Percentiles rank a stretch among this genome's conserved stretches.
Conservation (phyloP, 495 filamentous ascomycete genomes). For the Penicillium canariense region DNA sequence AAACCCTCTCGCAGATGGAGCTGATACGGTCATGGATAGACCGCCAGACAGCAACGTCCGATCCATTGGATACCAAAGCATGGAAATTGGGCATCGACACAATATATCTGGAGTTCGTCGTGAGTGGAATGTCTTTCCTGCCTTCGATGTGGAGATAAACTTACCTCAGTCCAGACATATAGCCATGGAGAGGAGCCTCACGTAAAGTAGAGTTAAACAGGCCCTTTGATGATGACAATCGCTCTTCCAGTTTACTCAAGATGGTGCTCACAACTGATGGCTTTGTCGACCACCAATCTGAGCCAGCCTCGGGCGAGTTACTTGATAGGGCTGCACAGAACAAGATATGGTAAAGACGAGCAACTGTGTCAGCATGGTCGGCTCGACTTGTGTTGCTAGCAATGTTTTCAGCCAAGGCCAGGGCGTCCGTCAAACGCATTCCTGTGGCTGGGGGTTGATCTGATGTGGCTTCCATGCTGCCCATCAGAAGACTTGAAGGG, state of each 20-base stretch:
- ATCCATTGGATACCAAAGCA: conserved; percentile 23
- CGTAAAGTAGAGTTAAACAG: conserved; percentile 60
- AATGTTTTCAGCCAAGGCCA: conserved; percentile 40
- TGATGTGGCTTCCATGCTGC: conserved; percentile 5
- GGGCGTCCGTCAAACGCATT: conserved; percentile 29
- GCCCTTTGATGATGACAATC: conserved; percentile 52
- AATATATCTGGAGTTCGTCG: conserved; percentile 38
- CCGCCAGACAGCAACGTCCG: conserved; percentile 28
- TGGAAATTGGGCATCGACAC: conserved; percentile 40
- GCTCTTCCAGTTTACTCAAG: conserved; percentile 52
- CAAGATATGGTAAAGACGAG: conserved; percentile 54
- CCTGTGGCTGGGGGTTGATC: conserved; percentile 1
- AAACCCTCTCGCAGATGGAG: conserved; percentile 59
- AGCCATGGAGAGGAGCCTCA: conserved; percentile 66
- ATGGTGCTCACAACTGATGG: conserved; percentile 44
- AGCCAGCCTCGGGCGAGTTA: conserved; percentile 7
- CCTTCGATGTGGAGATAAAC: background rate
- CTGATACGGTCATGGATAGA: conserved; percentile 56
- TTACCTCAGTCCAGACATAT: conserved; percentile 64
- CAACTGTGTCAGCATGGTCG: conserved; percentile 83
- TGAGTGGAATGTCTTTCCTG: background rate
- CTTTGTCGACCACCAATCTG: conserved; percentile 39
- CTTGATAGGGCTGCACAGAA: conserved; percentile 42
- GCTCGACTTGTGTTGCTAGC: conserved; percentile 75
- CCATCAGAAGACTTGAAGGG: conserved; percentile 28